Base-by-base conservation (phyloP, 176 grass and related monocot species). In the Guadua angustifolia region DNA sequence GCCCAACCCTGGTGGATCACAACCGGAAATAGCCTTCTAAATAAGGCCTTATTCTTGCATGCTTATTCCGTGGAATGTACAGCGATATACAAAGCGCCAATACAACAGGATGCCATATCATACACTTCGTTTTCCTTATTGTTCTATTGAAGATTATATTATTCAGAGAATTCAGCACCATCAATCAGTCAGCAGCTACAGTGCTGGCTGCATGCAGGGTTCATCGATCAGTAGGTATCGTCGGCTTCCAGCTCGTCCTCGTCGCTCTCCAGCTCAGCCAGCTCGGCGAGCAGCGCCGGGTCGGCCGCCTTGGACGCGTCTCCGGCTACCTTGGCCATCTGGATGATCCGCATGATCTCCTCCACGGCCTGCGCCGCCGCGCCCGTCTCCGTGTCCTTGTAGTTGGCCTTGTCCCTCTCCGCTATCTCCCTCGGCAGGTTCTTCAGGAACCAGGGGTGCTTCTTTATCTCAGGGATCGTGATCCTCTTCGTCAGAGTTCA, bases 391-490 rank as follows among this genome's bases (percentile, higher is more conserved):
- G 22, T 59, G 16, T 71, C 78, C 75, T 88, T 82, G 52, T 77
- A 91, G 71, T 86, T 93, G 46, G 75, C 88, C 75, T 75, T 93
- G 82, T 93, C 93, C 33, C 89, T 81, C 79, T 92, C 89, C 29
- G 88, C 76, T 66, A 98, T 91, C 66, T 98, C 95, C 79, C 60
- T 90, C 1, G 95, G 85, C 24, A 98, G 55, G 79, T 92, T 95
- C 89, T 95, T 95, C 63, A 93, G 81, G 82, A 93, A 95, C 95
- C 95, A 95, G 3, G 89, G 91, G 65, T 93, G 82, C 62, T 92
- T 89, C 85, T 93, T 98, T 88, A 98, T 93, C 83, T 98, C 95
- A n/a, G 89, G 79, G 83, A 98, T 86, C 79, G 95, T 90, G 72
- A 98, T 95, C 74, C 95, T 95, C 95, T 98, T 57, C 38, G 35